A percentile compares a stretch with the other conserved stretches of the same genome.
phyloP scores from a whole-genome alignment of 768 basidiomycete species.

The Amanita pallidorosea region DNA sequence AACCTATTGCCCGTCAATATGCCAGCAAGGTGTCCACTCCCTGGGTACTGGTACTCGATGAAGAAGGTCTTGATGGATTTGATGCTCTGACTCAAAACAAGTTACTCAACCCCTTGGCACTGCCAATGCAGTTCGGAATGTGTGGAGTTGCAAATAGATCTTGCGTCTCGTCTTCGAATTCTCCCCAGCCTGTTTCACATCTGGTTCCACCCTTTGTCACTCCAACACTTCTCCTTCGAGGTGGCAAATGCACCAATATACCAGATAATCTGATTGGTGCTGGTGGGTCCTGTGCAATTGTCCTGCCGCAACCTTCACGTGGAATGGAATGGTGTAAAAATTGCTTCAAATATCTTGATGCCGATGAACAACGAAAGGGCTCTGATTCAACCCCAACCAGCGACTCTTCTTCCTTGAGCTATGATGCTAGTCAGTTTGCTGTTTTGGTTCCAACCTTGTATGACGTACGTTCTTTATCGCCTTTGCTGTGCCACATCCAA shows the following conservation, averaged over 20 bases:
- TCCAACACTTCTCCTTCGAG: constrained; percentile 19
- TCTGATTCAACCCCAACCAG: not conserved
- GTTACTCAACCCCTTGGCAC: constrained; percentile 31
- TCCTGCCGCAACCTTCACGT: not conserved
- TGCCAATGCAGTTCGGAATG: constrained; percentile 17
- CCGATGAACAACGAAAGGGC: not conserved
- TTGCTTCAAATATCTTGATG: not conserved
- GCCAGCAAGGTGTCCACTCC: constrained; percentile 30
- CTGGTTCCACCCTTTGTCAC: constrained; percentile 55
- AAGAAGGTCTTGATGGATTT: constrained; percentile 27
- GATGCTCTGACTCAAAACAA: constrained; percentile 19
- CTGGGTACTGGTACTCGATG: constrained; percentile 43
- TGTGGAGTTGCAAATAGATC: constrained; percentile 13
- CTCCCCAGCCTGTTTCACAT: constrained; percentile 31
- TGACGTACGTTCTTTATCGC: constrained; percentile 22
- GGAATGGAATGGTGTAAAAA: not conserved
- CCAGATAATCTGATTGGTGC: too few species aligned
- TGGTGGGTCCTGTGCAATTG: not conserved
- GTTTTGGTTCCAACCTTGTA: constrained; percentile 22
- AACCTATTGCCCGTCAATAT: constrained; percentile 21
- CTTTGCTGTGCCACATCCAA: constrained; percentile 25
- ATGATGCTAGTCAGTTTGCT: constrained; percentile 16
- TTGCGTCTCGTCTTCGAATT: constrained; percentile 20
- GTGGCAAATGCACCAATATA: not conserved
- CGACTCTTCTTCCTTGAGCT: not conserved